Evolutionary conservation across 345 rosid genomes (phyloP).

Genomic region (Kernera saxatilis): DNA sequence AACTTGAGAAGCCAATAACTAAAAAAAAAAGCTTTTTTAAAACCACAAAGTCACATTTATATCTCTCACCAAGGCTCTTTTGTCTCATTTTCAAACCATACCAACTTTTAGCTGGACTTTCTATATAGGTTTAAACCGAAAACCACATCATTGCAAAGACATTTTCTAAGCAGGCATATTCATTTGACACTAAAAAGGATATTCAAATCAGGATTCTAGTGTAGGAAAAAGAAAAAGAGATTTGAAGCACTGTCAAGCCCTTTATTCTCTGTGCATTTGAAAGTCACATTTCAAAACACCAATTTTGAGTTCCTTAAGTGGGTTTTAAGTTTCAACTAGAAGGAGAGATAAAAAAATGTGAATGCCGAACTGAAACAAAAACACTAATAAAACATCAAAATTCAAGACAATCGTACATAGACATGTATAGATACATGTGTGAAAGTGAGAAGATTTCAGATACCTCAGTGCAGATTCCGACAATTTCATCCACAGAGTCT

Average conservation of each 20-base stretch:
- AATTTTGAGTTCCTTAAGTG: background rate
- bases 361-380: background rate
- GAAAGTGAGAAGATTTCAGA: background rate
- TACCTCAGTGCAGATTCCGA: slow-evolving; percentile 84
- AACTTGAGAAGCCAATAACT: background rate
- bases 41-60: background rate
- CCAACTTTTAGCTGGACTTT: background rate
- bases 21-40: background rate
- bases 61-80: background rate
- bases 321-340: background rate
- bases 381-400: background rate
- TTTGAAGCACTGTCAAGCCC: background rate
- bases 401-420: background rate
- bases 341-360: background rate
- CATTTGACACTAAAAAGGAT: background rate
- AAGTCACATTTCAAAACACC: background rate
- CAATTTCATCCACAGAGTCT: slow-evolving; percentile 60
- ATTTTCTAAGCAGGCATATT: background rate
- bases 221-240: background rate
- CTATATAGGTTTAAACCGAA: background rate
- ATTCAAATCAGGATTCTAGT: background rate
- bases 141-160: background rate
- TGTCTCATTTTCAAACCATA: background rate
- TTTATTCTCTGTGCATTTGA: background rate
- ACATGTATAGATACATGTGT: background rate